Evolutionary conservation across 164 flowering plant genomes (phyloP), one percentile per base, ranked within the genome.

Genomic region (Piper longum): DNA sequence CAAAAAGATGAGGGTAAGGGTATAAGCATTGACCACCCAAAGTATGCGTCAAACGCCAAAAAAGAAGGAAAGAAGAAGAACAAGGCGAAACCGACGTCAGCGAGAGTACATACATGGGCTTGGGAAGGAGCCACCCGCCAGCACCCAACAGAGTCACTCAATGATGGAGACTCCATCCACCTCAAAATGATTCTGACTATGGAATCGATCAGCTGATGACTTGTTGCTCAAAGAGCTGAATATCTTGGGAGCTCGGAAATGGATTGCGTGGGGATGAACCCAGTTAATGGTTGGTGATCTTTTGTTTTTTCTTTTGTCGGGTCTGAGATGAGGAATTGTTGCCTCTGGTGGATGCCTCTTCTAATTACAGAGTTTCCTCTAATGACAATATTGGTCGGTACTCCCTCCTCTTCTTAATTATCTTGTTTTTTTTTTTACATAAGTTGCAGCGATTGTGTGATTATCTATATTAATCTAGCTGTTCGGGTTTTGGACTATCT

Each of bases 341-440:
- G 78, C 64, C 82, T 68, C 74, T 63, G 76, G 64, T 71, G 79
- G 75, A 70, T 80, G 44, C 83, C n/a, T n/a, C n/a, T 61, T 77
- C 83, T 26, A 65, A 74, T 67, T 72, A 81, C 72, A 78, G 79
- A 71, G 83, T 84, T 54, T 83, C 86, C 45, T 77, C 89, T 14
- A 87, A 83, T 75, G 79, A 79, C 70, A 86, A 86, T 62, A 73
- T 89, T 77, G 89, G 92, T 86, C 16, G 16, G 39, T 5, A 18
- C 26, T 58, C n/a, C n/a, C n/a, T n/a, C n/a, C n/a, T n/a, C n/a
- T n/a, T n/a, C 36, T 0, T 4, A 13, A 43, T 16, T 4, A 5
- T 7, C 5, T 55, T 55, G 16, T 5, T 4, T 55, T 19, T 55
- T n/a, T n/a, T 55, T 5, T 19, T 8, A 19, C 16, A 19, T 19